phyloP scores from a whole-genome alignment of 192 early-diverging fungal species.

The Coemansia sp. region DNA sequence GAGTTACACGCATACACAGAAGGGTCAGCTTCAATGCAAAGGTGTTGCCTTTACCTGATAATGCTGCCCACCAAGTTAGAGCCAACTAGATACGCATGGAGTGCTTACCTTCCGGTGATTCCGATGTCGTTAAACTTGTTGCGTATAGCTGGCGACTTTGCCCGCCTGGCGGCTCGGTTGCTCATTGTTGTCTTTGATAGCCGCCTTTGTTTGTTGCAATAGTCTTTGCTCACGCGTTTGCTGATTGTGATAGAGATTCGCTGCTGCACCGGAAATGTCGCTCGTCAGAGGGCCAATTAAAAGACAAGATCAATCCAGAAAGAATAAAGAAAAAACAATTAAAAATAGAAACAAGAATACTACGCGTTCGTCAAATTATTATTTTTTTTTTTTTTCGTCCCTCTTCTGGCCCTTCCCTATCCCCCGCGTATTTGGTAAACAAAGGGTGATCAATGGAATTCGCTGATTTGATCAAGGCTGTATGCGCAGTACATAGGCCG shows the following conservation, averaged over 20 bases:
- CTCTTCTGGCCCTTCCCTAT: background rate
- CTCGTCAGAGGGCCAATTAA: background rate
- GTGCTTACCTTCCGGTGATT: constrained; percentile 26
- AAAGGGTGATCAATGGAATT: background rate
- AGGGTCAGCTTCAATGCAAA: background rate
- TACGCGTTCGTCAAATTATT: background rate
- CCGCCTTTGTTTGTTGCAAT: background rate
- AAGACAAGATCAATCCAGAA: background rate
- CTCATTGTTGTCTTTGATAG: constrained; percentile 18
- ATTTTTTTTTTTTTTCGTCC: background rate
- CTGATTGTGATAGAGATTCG: background rate
- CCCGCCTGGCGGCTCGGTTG: constrained; percentile 22
- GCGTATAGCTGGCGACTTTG: constrained; percentile 39
- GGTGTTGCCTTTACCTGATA: background rate
- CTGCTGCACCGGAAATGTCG: background rate
- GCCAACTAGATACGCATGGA: background rate
- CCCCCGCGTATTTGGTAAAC: background rate
- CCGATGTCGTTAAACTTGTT: constrained; percentile 40
- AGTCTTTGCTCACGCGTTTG: background rate
- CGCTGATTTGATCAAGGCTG: background rate
- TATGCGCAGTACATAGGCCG: background rate
- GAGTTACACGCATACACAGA: background rate
- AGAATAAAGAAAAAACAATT: constrained; percentile 9
- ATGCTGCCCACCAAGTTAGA: background rate
- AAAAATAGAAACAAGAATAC: background rate